These are phyloP conservation scores for Phoma sp. DNA, from an alignment of 2,329 filamentous ascomycete genomes.

Conservation along the genomic window DNA sequence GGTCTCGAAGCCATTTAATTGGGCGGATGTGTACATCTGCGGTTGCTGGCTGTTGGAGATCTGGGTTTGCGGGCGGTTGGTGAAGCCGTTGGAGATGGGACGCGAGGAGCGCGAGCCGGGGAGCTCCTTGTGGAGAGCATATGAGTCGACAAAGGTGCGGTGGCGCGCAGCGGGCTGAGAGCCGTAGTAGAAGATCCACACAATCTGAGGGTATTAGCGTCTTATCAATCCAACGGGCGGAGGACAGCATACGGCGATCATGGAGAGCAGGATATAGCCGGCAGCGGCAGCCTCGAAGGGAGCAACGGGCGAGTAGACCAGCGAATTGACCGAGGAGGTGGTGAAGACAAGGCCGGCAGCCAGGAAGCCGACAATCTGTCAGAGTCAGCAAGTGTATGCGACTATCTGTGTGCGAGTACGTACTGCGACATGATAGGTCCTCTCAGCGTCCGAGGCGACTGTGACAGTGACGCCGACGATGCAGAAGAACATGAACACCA, in stretches of 20 bases:
- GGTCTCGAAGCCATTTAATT: conserved; percentile 95
- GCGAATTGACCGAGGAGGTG: conserved; percentile 82
- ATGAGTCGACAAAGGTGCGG: conserved; percentile 92
- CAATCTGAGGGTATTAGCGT: conserved; percentile 65
- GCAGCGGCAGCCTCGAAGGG: conserved; percentile 86
- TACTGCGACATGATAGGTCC: conserved; percentile 89
- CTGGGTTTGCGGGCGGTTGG: conserved; percentile 80
- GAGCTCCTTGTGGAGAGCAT: conserved; percentile 86
- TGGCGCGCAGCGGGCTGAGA: conserved; percentile 86
- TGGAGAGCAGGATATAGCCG: conserved; percentile 91
- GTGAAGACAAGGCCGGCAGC: conserved; percentile 82
- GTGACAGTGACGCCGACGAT: conserved; percentile 82
- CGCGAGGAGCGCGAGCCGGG: conserved; percentile 68
- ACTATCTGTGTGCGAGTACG: conserved; percentile 27
- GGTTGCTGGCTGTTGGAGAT: conserved; percentile 74
- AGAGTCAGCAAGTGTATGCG: conserved; percentile 21
- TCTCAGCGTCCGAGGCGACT: conserved; percentile 80
- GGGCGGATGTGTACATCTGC: conserved; percentile 97
- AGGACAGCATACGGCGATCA: conserved; percentile 75
- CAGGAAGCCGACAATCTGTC: conserved; percentile 82
- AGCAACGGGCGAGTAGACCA: conserved; percentile 77
- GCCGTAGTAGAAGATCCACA: conserved; percentile 99
- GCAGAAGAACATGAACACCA: conserved; percentile 83
- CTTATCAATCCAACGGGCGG: background rate
- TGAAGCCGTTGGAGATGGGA: conserved; percentile 76